Evolutionary conservation across 2,329 filamentous ascomycete species (phyloP).

Genomic region (Eutypa lata): DNA sequence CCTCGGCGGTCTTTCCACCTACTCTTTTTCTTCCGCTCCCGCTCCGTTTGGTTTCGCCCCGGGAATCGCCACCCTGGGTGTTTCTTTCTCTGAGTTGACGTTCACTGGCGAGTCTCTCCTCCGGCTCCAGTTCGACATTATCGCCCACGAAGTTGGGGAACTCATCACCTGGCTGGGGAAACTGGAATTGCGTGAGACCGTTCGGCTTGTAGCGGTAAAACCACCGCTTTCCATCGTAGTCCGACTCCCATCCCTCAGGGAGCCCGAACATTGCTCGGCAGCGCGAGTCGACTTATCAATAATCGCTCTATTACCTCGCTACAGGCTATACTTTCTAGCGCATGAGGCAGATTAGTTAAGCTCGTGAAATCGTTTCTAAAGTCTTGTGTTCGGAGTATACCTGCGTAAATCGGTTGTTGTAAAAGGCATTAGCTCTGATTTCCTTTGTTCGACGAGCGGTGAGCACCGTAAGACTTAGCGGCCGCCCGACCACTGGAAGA

Average conservation of each 20-base stretch:
- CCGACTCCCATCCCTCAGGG: slow-evolving; percentile 53
- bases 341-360: too few relatives aligned
- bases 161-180: slow-evolving; percentile 56
- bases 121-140: slow-evolving; percentile 42
- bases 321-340: background rate
- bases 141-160: slow-evolving; percentile 49
- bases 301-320: background rate
- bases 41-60: slow-evolving; percentile 15
- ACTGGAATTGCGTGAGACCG: slow-evolving; percentile 53
- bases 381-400: too few relatives aligned
- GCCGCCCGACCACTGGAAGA: too few relatives aligned
- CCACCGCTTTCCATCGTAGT: slow-evolving; percentile 57
- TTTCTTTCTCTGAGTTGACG: slow-evolving; percentile 42
- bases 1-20: slow-evolving; percentile 19
- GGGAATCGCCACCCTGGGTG: slow-evolving; percentile 13
- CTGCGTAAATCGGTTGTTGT: too few relatives aligned
- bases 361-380: too few relatives aligned
- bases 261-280: slow-evolving; percentile 35
- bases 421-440: too few relatives aligned
- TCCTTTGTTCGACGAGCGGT: too few relatives aligned
- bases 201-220: slow-evolving; percentile 55
- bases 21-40: slow-evolving; percentile 14
- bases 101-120: slow-evolving; percentile 51
- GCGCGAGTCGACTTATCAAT: background rate
- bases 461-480: too few relatives aligned